phyloP scores from a whole-genome alignment of 2,329 filamentous ascomycete species.

The Emydomyces testavorans region DNA sequence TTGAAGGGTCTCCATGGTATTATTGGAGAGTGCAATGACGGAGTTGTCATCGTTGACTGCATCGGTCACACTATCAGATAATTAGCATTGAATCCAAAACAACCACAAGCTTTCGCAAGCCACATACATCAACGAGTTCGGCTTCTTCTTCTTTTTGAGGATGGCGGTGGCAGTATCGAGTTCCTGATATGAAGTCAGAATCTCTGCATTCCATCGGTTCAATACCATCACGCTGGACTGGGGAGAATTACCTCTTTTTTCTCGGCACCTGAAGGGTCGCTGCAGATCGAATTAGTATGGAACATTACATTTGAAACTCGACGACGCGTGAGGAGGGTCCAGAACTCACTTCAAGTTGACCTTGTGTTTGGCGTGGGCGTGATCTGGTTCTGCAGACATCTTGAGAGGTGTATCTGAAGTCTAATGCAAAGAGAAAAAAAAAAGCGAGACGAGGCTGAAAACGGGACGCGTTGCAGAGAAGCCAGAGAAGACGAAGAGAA shows the following conservation, averaged over 20 bases:
- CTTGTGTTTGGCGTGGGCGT: slow-evolving; percentile 62
- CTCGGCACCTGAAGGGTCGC: slow-evolving; percentile 81
- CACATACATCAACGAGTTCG: slow-evolving; percentile 88
- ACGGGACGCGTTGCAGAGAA: neutral
- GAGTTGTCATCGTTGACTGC: slow-evolving; percentile 99
- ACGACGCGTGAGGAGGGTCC: slow-evolving; percentile 12
- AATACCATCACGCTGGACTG: neutral
- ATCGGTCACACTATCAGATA: slow-evolving; percentile 69
- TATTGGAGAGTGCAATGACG: slow-evolving; percentile 94
- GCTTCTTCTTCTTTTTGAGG: slow-evolving; percentile 99
- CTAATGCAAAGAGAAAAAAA: slow-evolving; percentile 21
- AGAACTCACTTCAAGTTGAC: slow-evolving; percentile 63
- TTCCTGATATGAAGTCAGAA: slow-evolving; percentile 44
- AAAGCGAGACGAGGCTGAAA: slow-evolving; percentile 9
- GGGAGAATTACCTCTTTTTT: slow-evolving; percentile 59
- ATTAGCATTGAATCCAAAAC: slow-evolving; percentile 4
- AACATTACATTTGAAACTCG: slow-evolving; percentile 6
- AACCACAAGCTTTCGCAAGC: neutral
- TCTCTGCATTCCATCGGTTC: slow-evolving; percentile 20
- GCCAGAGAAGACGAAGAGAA: neutral
- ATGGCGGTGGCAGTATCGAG: slow-evolving; percentile 93
- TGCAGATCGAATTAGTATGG: slow-evolving; percentile 39
- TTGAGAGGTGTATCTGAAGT: slow-evolving; percentile 33
- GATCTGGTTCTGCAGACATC: slow-evolving; percentile 59
- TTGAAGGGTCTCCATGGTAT: slow-evolving; percentile 96